Conservation (phyloP, 176 grass and related monocot genomes). For the Ananas comosus region DNA sequence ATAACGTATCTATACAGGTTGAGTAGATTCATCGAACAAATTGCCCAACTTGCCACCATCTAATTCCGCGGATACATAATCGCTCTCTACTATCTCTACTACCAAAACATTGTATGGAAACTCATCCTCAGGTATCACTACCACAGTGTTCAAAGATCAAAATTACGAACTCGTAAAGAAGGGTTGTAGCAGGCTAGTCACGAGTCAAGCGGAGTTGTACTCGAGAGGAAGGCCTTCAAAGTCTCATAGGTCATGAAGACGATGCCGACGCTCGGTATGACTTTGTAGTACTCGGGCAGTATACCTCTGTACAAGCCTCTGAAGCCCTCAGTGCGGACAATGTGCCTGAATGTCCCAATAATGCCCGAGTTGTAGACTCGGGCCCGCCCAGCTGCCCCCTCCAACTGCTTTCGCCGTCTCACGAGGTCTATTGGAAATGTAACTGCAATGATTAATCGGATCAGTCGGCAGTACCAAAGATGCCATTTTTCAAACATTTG, state of each 20-base stretch:
- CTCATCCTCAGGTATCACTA: background rate
- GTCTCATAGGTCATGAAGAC: slow-evolving; percentile 93
- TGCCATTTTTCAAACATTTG: background rate
- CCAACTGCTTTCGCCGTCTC: slow-evolving; percentile 78
- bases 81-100: slow-evolving; percentile 32
- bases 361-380: slow-evolving; percentile 65
- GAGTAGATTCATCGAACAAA: slow-evolving; percentile 32
- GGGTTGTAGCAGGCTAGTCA: slow-evolving; percentile 25
- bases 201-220: slow-evolving; percentile 9
- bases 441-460: slow-evolving; percentile 31
- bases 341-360: slow-evolving; percentile 73
- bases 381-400: slow-evolving; percentile 74
- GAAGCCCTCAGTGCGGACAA: slow-evolving; percentile 52
- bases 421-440: slow-evolving; percentile 92
- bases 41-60: slow-evolving; percentile 38
- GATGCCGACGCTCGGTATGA: slow-evolving; percentile 85
- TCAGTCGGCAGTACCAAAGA: background rate
- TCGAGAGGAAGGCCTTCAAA: slow-evolving; percentile 52
- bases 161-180: background rate
- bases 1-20: slow-evolving; percentile 10
- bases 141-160: background rate
- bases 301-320: slow-evolving; percentile 96
- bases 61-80: slow-evolving; percentile 36
- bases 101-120: background rate
- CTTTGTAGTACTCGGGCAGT: slow-evolving; percentile 89